phyloP scores from a whole-genome alignment of 495 filamentous ascomycete species.

The Penicillium herquei region DNA sequence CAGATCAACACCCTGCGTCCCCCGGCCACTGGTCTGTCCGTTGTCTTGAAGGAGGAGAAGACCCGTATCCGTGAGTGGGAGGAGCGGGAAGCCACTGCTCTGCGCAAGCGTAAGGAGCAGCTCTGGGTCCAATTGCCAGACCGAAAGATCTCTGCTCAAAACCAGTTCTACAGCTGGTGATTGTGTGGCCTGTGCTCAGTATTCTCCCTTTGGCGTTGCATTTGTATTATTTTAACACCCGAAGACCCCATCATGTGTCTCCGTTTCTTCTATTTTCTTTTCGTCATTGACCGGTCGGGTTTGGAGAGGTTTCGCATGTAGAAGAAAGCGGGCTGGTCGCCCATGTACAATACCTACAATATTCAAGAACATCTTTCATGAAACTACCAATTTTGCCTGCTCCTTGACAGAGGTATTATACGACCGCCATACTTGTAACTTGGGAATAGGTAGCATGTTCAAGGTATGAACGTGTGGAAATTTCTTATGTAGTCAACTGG shows the following conservation, averaged over 20 bases:
- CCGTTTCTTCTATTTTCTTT: constrained; percentile 19
- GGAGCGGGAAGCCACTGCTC: constrained; percentile 72
- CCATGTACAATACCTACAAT: constrained; percentile 32
- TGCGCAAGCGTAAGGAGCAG: constrained; percentile 61
- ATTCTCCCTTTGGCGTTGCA: constrained; percentile 21
- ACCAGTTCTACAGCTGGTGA: constrained; percentile 88
- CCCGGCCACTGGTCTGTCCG: constrained; percentile 72
- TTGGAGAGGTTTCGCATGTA: constrained; percentile 25
- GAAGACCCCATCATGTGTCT: constrained; percentile 6
- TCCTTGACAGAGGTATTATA: too few relatives aligned
- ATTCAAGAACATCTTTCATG: neutral
- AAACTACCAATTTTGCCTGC: too few relatives aligned
- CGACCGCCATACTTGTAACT: constrained; percentile 3
- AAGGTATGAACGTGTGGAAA: too few relatives aligned
- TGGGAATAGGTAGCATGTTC: constrained; percentile 1
- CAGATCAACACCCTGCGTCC: constrained; percentile 56
- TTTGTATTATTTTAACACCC: constrained; percentile 26
- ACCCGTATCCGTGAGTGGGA: constrained; percentile 77
- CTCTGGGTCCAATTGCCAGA: constrained; percentile 87
- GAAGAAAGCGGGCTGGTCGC: constrained; percentile 21
- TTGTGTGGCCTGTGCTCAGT: constrained; percentile 5
- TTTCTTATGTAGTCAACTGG: too few relatives aligned
- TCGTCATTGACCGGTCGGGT: constrained; percentile 10
- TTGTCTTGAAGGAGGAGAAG: constrained; percentile 89
- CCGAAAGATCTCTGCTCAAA: constrained; percentile 58